Base-by-base conservation (phyloP, 2,329 filamentous ascomycete genomes). In the Aureobasidium mangrovei region DNA sequence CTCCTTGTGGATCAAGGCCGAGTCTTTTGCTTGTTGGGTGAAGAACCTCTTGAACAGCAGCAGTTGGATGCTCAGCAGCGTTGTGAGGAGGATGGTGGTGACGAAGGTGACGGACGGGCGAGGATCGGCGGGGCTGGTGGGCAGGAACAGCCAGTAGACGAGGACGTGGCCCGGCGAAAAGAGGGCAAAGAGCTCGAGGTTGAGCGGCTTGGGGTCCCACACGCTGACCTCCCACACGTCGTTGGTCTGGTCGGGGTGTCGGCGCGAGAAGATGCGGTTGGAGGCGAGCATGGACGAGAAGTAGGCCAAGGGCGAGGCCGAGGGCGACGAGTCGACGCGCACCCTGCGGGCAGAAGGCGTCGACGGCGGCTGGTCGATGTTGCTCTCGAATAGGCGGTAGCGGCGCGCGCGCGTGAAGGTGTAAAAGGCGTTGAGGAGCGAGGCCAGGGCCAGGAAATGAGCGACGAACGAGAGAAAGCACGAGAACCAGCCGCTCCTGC, bases 171-270 rank as follows among this genome's bases (percentile, higher is more conserved):
- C 87, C 0, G 93, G 93, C 63, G 91, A 95, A 73, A 98, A 97
- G 39, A 93, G 75, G 62, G 88, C 93, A 65, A 96, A 90, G 2
- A 97, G 74, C 36, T 84, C 82, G 52, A 97, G 72, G 43, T 83
- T 89, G 35, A 95, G 78, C 2, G 91, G 89, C 44, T 91, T 79
- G 33, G 94, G 93, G 67, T 97, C 91, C 93, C 93, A 98, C 5
- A 97, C 79, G 1, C 85, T 81, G 47, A 98, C 72, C 70, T 98
- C 91, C 93, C 93, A 98, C 7, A 98, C 93, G 69, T 98, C 91
- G 8, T 85, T 80, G 28, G 80, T 79, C 55, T 84, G 82, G 65
- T 93, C 85, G 0, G 91, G 88, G 69, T 96, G 87, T 29, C 89
- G 86, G 65, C 90, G 82, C 28, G 87, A 84, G 60, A 91, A 83